Evolutionary conservation across 2,329 filamentous ascomycete species (phyloP), one percentile per base, ranked within the genome.

Genomic region (Stachybotrys chlorohalonatus): DNA sequence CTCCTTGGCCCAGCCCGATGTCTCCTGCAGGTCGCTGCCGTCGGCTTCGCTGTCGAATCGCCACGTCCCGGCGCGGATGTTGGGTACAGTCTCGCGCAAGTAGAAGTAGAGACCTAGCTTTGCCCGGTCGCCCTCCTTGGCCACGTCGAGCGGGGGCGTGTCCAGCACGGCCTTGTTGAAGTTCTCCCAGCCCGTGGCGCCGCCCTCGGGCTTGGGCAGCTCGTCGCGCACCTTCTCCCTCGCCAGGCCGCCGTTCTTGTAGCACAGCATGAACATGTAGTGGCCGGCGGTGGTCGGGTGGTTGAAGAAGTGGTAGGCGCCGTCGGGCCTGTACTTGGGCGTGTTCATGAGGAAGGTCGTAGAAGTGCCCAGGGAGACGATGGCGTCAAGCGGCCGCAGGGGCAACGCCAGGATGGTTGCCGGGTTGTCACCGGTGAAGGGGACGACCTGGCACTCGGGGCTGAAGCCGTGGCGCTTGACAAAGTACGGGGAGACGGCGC

Each of bases 261-360:
- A 99, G 79, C 94, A 99, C 42, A 99, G 84, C 94, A 99, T 99
- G 73, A 99, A 97, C 94, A 99, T 97, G 80, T 95, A 96, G 57
- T 96, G 82, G 1, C 89, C 90, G 0, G 85, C 76, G 1, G 90
- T 95, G 49, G 91, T 94, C 1, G 94, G 94, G 71, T 97, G 92
- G 75, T 96, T 96, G 82, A 97, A 95, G 78, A 97, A 96, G 75
- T 99, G 94, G 66, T 96, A 96, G 7, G 88, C 83, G 3, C 90
- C 89, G 66, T 96, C 87, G 2, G 94, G 90, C 68, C 86, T 86
- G 79, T 96, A 97, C 63, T 83, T 80, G n/a, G 90, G 85, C 5
- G 94, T 97, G 65, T 89, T 91, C 93, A 97, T 97, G 57, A 99
- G 83, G 77, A 97, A 96, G 4, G 94, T 99, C 1, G 93, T 96